phyloP scores from a whole-genome alignment of 2,329 filamentous ascomycete genomes.

The Epichloe brachyelytri region DNA sequence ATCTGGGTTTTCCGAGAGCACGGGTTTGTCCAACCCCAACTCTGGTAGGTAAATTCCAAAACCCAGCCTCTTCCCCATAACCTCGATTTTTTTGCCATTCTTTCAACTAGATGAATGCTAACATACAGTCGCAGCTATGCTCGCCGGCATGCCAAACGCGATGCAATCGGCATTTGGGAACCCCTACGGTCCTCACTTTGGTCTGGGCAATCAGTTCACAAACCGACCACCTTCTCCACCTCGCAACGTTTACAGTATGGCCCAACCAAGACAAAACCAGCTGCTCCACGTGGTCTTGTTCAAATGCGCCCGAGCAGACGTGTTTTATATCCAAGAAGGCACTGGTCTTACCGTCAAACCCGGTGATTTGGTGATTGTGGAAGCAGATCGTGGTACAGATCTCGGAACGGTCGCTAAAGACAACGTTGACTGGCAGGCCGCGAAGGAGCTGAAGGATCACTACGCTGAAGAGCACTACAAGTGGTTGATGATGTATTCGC shows the following conservation, averaged over 20 bases:
- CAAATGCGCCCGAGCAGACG: conserved; percentile 89
- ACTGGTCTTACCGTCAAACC: conserved; percentile 82
- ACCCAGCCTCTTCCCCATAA: background rate
- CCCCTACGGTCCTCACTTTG: conserved; percentile 35
- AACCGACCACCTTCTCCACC: conserved; percentile 44
- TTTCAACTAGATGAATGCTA: background rate
- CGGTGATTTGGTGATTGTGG: conserved; percentile 91
- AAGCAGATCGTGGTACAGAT: conserved; percentile 92
- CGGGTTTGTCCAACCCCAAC: conserved; percentile 23
- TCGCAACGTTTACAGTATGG: conserved; percentile 46
- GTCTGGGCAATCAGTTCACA: conserved; percentile 20
- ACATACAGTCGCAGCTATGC: conserved; percentile 10
- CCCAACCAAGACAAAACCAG: conserved; percentile 52
- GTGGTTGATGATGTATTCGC: conserved; percentile 98
- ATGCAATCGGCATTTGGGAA: conserved; percentile 19
- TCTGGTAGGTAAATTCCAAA: conserved; percentile 23
- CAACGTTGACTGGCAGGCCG: conserved; percentile 76
- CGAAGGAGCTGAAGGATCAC: conserved; percentile 79
- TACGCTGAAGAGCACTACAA: conserved; percentile 94
- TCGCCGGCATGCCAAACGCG: conserved; percentile 13
- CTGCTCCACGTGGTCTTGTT: conserved; percentile 83
- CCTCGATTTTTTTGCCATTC: background rate
- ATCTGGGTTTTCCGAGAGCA: conserved; percentile 25
- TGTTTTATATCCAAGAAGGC: conserved; percentile 94
- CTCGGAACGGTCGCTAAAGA: conserved; percentile 83